Evolutionary conservation across 108 stramenopile genomes (phyloP).

Genomic region (Nitzschia sp.): DNA sequence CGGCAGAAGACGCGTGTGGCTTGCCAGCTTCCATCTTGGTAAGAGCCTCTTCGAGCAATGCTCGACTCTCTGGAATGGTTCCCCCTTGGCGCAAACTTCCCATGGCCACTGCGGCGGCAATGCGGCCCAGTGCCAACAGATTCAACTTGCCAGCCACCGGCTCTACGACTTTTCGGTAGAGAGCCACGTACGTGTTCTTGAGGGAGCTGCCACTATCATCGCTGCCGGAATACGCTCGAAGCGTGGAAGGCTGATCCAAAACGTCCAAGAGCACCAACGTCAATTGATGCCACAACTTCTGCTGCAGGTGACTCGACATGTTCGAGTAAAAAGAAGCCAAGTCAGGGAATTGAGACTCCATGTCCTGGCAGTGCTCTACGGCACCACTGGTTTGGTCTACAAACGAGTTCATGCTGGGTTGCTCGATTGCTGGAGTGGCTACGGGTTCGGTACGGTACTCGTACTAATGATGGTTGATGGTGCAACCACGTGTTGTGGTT

Average conservation of each 20-base stretch:
- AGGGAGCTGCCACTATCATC: conserved; percentile 15
- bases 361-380: conserved; percentile 80
- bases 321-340: conserved; percentile 67
- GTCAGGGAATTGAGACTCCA: conserved; percentile 72
- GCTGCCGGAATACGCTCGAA: background rate
- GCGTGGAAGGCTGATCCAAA: conserved; percentile 44
- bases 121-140: conserved; percentile 84
- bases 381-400: conserved; percentile 54
- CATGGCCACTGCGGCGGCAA: conserved; percentile 74
- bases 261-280: conserved; percentile 76
- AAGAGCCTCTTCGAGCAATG: conserved; percentile 26
- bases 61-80: conserved; percentile 14
- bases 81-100: conserved; percentile 31
- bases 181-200: conserved; percentile 60
- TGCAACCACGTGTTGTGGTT: no score
- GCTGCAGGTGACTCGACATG: conserved; percentile 55
- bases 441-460: no score
- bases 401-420: conserved; percentile 33
- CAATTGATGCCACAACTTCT: conserved; percentile 97
- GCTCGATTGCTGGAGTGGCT: background rate
- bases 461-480: no score
- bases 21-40: conserved; percentile 29
- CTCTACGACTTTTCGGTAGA: conserved; percentile 57
- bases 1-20: conserved; percentile 52
- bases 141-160: conserved; percentile 78